Percentiles rank a stretch among this genome's conserved stretches.
phyloP scores from a whole-genome alignment of 495 filamentous ascomycete genomes.

The Baudoinia panamericana region DNA sequence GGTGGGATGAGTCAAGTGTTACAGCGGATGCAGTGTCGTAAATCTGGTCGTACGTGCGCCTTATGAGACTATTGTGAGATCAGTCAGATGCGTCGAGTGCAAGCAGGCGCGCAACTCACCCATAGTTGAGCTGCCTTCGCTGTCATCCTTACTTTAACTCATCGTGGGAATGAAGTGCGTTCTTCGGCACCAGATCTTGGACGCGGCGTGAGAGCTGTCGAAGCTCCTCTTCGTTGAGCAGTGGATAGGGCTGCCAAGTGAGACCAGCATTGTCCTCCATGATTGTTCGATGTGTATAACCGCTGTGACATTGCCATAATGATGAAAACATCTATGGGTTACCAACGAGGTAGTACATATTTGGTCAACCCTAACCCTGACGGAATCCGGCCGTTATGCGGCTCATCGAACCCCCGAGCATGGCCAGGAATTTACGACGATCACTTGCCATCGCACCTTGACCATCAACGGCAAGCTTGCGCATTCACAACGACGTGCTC shows the following conservation, averaged over 20 bases:
- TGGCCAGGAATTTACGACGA: too few species aligned
- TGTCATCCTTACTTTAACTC: constrained; percentile 18
- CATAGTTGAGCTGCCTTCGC: not conserved
- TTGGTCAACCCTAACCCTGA: not conserved
- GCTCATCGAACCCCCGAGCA: too few species aligned
- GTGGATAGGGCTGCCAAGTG: not conserved
- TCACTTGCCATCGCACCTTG: too few species aligned
- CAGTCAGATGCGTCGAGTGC: too few species aligned
- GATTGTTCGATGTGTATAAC: too few species aligned
- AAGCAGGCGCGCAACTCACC: too few species aligned
- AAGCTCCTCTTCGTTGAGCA: constrained; percentile 10
- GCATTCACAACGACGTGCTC: too few species aligned
- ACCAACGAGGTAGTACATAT: not conserved
- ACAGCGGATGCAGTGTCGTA: not conserved
- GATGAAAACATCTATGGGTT: not conserved
- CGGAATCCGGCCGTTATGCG: not conserved
- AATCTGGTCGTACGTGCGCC: not conserved
- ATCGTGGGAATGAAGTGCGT: not conserved
- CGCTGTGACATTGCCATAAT: not conserved
- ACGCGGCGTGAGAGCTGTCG: constrained; percentile 1
- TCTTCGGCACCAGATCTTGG: not conserved
- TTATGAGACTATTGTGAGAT: not conserved
- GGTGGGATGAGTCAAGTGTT: constrained; percentile 12
- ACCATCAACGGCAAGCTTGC: too few species aligned
- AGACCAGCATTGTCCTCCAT: too few species aligned